phyloP scores from a whole-genome alignment of 2,329 filamentous ascomycete genomes.

The Alternaria infectoria region DNA sequence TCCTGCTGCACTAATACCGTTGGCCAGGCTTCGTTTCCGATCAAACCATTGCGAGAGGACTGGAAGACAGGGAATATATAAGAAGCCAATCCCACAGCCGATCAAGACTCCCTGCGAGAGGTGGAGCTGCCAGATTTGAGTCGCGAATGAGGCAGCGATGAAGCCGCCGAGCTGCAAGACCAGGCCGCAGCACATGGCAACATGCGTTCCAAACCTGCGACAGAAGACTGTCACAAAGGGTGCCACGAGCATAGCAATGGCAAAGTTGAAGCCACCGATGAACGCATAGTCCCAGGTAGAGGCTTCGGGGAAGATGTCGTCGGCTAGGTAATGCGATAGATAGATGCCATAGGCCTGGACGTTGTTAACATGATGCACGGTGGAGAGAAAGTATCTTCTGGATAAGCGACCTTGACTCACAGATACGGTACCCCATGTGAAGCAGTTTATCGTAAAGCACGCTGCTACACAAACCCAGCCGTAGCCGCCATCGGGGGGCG shows the following conservation, averaged over 20 bases:
- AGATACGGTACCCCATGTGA: constrained; percentile 27
- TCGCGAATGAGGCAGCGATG: constrained; percentile 48
- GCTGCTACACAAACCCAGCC: constrained; percentile 24
- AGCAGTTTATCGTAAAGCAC: constrained; percentile 13
- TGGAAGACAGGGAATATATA: constrained; percentile 49
- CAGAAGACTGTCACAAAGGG: constrained; percentile 41
- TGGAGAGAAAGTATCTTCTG: neutral
- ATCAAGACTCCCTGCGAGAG: constrained; percentile 51
- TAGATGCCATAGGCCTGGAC: constrained; percentile 50
- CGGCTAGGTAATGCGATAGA: constrained; percentile 50
- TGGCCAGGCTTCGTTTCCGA: constrained; percentile 49
- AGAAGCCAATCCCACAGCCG: constrained; percentile 49
- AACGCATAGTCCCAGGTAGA: constrained; percentile 49
- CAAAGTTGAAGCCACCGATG: constrained; percentile 51
- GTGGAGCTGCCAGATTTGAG: constrained; percentile 50
- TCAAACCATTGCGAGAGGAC: constrained; percentile 54
- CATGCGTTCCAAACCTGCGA: constrained; percentile 31
- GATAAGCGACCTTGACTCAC: constrained; percentile 4
- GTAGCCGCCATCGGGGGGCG: constrained; percentile 23
- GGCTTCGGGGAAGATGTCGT: constrained; percentile 45
- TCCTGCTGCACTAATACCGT: constrained; percentile 49
- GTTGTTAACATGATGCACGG: neutral
- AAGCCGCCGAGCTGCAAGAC: constrained; percentile 44
- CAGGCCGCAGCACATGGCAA: constrained; percentile 42
- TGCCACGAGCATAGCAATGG: constrained; percentile 44